phyloP scores from a whole-genome alignment of 2,329 filamentous ascomycete genomes.

The Fusarium clavum region DNA sequence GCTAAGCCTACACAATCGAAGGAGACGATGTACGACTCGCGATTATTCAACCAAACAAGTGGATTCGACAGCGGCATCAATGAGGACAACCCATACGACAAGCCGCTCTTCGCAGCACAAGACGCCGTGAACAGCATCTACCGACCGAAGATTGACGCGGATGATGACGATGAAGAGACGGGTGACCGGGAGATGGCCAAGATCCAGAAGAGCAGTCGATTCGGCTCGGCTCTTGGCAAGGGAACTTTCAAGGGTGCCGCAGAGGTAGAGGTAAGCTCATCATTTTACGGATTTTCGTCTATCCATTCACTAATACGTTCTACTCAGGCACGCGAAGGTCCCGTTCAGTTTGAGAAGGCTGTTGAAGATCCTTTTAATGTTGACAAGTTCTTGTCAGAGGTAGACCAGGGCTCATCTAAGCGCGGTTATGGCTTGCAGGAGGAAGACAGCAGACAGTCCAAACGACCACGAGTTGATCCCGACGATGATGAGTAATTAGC shows the following conservation, averaged over 20 bases:
- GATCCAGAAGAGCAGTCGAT: slow-evolving; percentile 86
- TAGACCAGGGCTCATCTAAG: slow-evolving; percentile 72
- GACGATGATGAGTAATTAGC: slow-evolving; percentile 61
- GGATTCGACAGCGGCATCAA: slow-evolving; percentile 95
- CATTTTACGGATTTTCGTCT: not conserved
- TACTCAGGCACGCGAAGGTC: slow-evolving; percentile 79
- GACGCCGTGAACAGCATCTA: slow-evolving; percentile 97
- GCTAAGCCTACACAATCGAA: slow-evolving; percentile 93
- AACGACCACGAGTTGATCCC: slow-evolving; percentile 78
- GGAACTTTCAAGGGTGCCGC: slow-evolving; percentile 91
- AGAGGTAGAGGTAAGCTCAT: slow-evolving; percentile 76
- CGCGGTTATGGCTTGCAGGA: slow-evolving; percentile 83
- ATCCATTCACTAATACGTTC: slow-evolving; percentile 47
- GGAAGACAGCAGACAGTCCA: slow-evolving; percentile 68
- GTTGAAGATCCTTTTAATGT: slow-evolving; percentile 89
- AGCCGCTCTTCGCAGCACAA: slow-evolving; percentile 94
- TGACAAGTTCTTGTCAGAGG: slow-evolving; percentile 91
- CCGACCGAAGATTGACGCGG: slow-evolving; percentile 78
- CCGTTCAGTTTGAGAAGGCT: slow-evolving; percentile 97
- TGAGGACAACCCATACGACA: slow-evolving; percentile 97
- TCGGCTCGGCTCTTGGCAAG: slow-evolving; percentile 85
- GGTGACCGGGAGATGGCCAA: slow-evolving; percentile 87
- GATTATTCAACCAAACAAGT: slow-evolving; percentile 92
- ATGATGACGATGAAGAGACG: slow-evolving; percentile 81
- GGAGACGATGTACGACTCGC: slow-evolving; percentile 96